A percentile compares a stretch with the other conserved stretches of the same genome.
Evolutionary conservation across 139 green algal genomes (phyloP).

Genomic region (Klebsormidium nitens): DNA sequence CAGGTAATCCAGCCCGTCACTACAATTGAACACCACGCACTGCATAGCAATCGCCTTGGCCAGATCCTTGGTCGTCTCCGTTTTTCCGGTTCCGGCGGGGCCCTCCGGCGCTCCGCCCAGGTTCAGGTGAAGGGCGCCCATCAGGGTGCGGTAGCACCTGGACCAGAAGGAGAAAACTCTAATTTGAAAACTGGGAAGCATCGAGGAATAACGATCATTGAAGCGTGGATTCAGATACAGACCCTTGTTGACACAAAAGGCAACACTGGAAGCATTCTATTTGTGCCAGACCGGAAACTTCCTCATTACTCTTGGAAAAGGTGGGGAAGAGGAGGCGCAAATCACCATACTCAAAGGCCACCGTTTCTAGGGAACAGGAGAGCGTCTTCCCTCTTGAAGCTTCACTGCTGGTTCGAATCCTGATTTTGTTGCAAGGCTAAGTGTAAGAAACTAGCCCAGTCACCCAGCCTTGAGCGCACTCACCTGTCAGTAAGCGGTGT

Average conservation of each 20-base stretch:
- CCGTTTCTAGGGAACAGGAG: too few species aligned
- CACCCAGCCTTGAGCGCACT: too few species aligned
- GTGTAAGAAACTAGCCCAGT: too few species aligned
- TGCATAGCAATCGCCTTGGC: conserved; percentile 73
- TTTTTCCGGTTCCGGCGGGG: conserved; percentile 49
- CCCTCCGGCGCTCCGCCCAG: conserved; percentile 68
- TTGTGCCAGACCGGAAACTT: too few species aligned
- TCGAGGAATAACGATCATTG: background rate
- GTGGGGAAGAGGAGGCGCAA: too few species aligned
- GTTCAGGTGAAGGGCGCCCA: conserved; percentile 75
- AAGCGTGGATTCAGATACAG: too few species aligned
- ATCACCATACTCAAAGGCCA: too few species aligned
- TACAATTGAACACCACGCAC: conserved; percentile 88
- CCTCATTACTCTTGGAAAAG: too few species aligned
- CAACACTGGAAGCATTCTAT: background rate
- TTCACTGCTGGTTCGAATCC: too few species aligned
- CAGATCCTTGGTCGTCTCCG: conserved; percentile 45
- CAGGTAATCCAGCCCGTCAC: conserved; percentile 71
- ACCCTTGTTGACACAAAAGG: background rate
- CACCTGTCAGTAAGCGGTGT: conserved; percentile 79
- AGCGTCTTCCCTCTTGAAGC: too few species aligned
- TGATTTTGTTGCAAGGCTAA: too few species aligned
- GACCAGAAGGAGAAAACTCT: too few species aligned
- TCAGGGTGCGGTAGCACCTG: conserved; percentile 75
- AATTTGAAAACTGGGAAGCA: conserved; percentile 21